Percentiles rank a stretch among this genome's conserved stretches.
These are phyloP conservation scores for Cladosporium phlei DNA, from an alignment of 2,329 filamentous ascomycete genomes.

Conservation along the genomic window DNA sequence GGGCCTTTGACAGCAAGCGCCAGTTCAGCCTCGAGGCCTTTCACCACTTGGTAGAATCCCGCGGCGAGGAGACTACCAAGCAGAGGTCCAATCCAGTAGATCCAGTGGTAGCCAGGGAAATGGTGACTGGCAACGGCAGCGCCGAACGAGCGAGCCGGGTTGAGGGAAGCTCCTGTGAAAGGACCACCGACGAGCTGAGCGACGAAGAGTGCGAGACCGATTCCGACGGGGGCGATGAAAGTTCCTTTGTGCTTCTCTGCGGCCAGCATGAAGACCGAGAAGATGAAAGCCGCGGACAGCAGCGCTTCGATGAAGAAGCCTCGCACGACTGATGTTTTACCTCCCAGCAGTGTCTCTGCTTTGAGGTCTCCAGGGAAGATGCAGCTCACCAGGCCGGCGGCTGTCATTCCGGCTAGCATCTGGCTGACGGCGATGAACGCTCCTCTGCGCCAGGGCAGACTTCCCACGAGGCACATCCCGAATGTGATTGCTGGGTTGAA, in stretches of 20 bases:
- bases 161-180: slow-evolving; percentile 32
- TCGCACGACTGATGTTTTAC: slow-evolving; percentile 47
- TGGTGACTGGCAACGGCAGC: slow-evolving; percentile 16
- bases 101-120: slow-evolving; percentile 19
- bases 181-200: slow-evolving; percentile 32
- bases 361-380: slow-evolving; percentile 35
- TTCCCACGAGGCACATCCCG: slow-evolving; percentile 26
- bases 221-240: slow-evolving; percentile 36
- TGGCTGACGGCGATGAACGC: slow-evolving; percentile 27
- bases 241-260: slow-evolving; percentile 35
- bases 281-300: slow-evolving; percentile 28
- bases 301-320: slow-evolving; percentile 53
- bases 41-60: slow-evolving; percentile 14
- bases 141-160: slow-evolving; percentile 32
- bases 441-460: slow-evolving; percentile 24
- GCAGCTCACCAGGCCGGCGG: slow-evolving; percentile 26
- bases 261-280: slow-evolving; percentile 34
- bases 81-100: slow-evolving; percentile 19
- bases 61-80: slow-evolving; percentile 17
- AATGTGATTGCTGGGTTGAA: slow-evolving; percentile 32
- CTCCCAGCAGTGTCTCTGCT: slow-evolving; percentile 27
- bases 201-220: slow-evolving; percentile 36
- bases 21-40: slow-evolving; percentile 9
- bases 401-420: slow-evolving; percentile 28
- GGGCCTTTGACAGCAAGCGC: slow-evolving; percentile 11